These are phyloP conservation scores for Septoria linicola DNA, from an alignment of 2,329 filamentous ascomycete genomes.

Conservation along the genomic window DNA sequence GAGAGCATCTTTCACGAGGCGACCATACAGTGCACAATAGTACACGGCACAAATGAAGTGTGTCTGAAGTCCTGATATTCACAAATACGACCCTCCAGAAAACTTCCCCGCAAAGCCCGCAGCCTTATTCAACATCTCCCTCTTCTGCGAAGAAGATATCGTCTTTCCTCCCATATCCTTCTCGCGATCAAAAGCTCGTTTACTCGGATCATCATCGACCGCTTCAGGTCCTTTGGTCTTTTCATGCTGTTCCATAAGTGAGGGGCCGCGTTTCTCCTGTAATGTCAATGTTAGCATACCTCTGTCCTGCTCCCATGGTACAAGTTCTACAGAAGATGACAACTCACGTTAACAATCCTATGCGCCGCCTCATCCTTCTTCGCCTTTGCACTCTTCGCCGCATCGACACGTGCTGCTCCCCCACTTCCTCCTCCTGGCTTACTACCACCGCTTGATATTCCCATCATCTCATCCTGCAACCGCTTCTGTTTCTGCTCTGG, in stretches of 20 bases:
- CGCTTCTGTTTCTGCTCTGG: slow-evolving; percentile 81
- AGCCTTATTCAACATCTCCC: slow-evolving; percentile 75
- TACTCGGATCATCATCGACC: slow-evolving; percentile 76
- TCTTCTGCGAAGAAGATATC: slow-evolving; percentile 66
- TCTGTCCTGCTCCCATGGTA: too few species aligned
- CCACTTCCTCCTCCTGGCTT: too few species aligned
- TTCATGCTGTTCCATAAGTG: slow-evolving; percentile 49
- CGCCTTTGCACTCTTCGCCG: slow-evolving; percentile 13
- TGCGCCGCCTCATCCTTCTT: slow-evolving; percentile 24
- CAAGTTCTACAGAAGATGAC: too few species aligned
- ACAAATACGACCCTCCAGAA: slow-evolving; percentile 66
- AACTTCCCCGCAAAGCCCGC: slow-evolving; percentile 81
- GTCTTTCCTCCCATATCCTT: slow-evolving; percentile 86
- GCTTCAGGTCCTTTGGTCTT: slow-evolving; percentile 56
- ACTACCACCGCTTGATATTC: too few species aligned
- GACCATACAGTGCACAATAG: too few species aligned
- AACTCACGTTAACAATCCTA: slow-evolving; percentile 30
- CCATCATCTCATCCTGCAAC: slow-evolving; percentile 78
- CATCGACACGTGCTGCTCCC: too few species aligned
- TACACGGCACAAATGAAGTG: too few species aligned
- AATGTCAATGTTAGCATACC: slow-evolving; percentile 32
- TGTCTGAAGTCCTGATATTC: too few species aligned
- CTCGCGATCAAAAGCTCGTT: slow-evolving; percentile 82
- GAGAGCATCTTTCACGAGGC: too few species aligned
- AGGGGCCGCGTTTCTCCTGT: slow-evolving; percentile 46